phyloP scores from a whole-genome alignment of 2,329 filamentous ascomycete genomes.

The Venturia asperata region DNA sequence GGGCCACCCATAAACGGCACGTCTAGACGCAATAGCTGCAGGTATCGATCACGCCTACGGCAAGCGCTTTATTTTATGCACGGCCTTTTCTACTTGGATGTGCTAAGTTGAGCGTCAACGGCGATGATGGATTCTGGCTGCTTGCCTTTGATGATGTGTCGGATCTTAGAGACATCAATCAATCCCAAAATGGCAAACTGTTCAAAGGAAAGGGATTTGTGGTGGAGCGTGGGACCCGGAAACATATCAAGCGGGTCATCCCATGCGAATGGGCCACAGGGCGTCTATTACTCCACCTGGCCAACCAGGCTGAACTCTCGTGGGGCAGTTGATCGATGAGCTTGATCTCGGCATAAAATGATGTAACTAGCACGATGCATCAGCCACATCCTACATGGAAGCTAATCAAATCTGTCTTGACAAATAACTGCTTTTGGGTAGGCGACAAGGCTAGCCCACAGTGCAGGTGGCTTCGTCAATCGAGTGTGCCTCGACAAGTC shows the following conservation, averaged over 20 bases:
- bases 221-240: too few species aligned
- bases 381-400: not conserved
- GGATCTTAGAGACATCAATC: not conserved
- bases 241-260: not conserved
- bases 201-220: too few species aligned
- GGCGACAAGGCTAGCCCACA: conserved; percentile 3
- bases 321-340: not conserved
- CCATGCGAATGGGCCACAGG: not conserved
- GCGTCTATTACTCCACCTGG: not conserved
- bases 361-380: conserved; percentile 1
- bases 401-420: not conserved
- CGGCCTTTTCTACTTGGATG: not conserved
- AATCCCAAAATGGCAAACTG: not conserved
- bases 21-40: not conserved
- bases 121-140: not conserved
- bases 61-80: not conserved
- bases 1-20: not conserved
- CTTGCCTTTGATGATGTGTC: not conserved
- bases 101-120: not conserved
- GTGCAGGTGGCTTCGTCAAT: too few species aligned
- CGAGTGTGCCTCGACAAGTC: too few species aligned
- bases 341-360: not conserved
- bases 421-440: not conserved
- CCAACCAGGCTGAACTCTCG: not conserved
- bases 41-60: not conserved